phyloP scores from a whole-genome alignment of 164 flowering plant species.

The Hamamelis virginiana region DNA sequence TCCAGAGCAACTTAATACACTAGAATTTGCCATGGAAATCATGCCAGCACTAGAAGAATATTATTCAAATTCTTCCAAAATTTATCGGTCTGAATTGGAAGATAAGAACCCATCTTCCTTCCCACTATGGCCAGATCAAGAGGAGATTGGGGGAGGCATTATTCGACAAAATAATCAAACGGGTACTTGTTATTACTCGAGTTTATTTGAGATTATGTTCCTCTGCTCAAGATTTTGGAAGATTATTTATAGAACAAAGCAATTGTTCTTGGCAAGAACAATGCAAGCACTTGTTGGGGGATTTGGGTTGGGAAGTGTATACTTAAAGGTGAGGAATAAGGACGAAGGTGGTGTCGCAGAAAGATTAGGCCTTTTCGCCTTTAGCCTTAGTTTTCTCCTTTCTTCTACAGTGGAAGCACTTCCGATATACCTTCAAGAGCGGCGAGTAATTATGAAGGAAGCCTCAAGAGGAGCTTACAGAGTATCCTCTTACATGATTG shows the following conservation, averaged over 20 bases:
- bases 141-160: conserved; percentile 1
- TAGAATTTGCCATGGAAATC: conserved; percentile 89
- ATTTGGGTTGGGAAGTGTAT: conserved; percentile 79
- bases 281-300: conserved; percentile 94
- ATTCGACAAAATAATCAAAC: background rate
- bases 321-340: conserved; percentile 47
- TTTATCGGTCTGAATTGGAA: background rate
- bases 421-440: conserved; percentile 88
- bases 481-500: conserved; percentile 85
- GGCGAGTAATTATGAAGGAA: conserved; percentile 82
- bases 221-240: conserved; percentile 80
- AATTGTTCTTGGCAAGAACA: conserved; percentile 77
- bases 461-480: conserved; percentile 78
- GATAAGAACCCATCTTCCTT: conserved; percentile 18
- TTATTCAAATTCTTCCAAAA: conserved; percentile 20
- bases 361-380: conserved; percentile 85
- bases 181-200: background rate
- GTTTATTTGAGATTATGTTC: conserved; percentile 47
- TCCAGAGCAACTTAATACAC: conserved; percentile 67
- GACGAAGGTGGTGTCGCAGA: conserved; percentile 74
- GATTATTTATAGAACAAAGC: conserved; percentile 84
- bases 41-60: conserved; percentile 44
- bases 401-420: conserved; percentile 94
- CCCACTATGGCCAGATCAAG: conserved; percentile 33
- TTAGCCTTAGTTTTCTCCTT: conserved; percentile 86